A percentile compares a stretch with the other conserved stretches of the same genome.
These are phyloP conservation scores for Cokeromyces recurvatus DNA, from an alignment of 371 early-diverging fungal species.

Conservation along the genomic window DNA sequence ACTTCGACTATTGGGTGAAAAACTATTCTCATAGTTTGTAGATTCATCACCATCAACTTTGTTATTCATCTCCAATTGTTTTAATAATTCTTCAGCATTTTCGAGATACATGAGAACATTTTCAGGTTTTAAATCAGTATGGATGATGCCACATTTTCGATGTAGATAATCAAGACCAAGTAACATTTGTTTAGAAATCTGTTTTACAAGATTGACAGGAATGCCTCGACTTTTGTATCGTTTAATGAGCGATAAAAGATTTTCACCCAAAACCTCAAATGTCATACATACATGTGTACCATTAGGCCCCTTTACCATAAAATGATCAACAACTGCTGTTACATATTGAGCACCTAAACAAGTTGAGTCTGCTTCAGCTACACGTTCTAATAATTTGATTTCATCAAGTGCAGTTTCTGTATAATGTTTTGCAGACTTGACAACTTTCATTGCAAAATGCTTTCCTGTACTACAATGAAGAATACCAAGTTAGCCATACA, in stretches of 20 bases:
- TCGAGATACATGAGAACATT: slow-evolving; percentile 91
- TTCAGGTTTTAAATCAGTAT: slow-evolving; percentile 98
- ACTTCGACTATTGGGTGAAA: slow-evolving; percentile 8
- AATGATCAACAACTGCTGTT: slow-evolving; percentile 85
- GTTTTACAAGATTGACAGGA: slow-evolving; percentile 80
- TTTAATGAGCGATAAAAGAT: slow-evolving; percentile 81
- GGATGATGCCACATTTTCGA: slow-evolving; percentile 91
- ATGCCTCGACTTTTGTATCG: slow-evolving; percentile 79
- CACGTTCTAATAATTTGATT: slow-evolving; percentile 82
- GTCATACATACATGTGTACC: slow-evolving; percentile 96
- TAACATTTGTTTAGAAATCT: slow-evolving; percentile 84
- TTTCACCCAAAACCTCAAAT: slow-evolving; percentile 96
- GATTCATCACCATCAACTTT: not conserved
- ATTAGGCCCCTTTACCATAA: slow-evolving; percentile 84
- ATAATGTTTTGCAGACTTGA: slow-evolving; percentile 93
- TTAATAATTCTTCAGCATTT: slow-evolving; percentile 70
- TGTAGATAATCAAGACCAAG: slow-evolving; percentile 93
- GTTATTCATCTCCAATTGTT: slow-evolving; percentile 5
- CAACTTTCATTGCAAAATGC: slow-evolving; percentile 94
- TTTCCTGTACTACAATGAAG: slow-evolving; percentile 53
- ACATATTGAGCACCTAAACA: slow-evolving; percentile 64
- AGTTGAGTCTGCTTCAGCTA: slow-evolving; percentile 63
- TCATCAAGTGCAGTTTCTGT: slow-evolving; percentile 96
- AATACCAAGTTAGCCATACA: not conserved
- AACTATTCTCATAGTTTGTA: not conserved